phyloP scores from a whole-genome alignment of 2,329 filamentous ascomycete species.

The Nakataea oryzae region DNA sequence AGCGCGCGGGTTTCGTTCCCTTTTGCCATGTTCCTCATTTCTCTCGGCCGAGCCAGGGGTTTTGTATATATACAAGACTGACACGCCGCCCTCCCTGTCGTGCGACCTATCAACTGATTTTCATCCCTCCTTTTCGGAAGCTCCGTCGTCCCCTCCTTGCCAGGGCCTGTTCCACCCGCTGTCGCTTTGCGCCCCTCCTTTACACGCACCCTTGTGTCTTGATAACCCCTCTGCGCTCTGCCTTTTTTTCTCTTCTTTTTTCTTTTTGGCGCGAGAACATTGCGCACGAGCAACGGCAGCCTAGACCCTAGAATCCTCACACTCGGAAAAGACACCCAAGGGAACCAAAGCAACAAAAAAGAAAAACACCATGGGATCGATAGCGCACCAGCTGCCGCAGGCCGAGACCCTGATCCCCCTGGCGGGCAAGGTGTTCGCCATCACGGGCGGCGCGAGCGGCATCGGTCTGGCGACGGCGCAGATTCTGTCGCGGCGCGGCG shows the following conservation, averaged over 20 bases:
- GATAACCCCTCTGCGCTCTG: neutral
- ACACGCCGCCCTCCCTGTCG: neutral
- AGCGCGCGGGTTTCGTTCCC: too few relatives aligned
- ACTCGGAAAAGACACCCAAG: neutral
- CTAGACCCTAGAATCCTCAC: neutral
- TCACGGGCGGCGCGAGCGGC: conserved; percentile 27
- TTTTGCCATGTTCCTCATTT: neutral
- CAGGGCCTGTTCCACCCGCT: neutral
- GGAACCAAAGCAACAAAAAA: neutral
- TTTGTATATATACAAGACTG: neutral
- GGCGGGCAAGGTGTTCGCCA: conserved; percentile 27
- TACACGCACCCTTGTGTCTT: neutral
- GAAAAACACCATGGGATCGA: neutral
- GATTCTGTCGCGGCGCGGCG: conserved; percentile 23
- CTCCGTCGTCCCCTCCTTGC: neutral
- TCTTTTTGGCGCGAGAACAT: neutral
- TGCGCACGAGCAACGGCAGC: neutral
- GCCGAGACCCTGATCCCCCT: neutral
- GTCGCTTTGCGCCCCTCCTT: neutral
- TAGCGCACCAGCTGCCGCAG: neutral
- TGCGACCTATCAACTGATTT: neutral
- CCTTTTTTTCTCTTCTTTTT: too few relatives aligned
- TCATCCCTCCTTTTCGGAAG: neutral
- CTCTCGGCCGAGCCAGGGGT: neutral
- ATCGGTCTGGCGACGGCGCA: conserved; percentile 31